Base-by-base conservation (phyloP, 73 alveolate species). In the Paraurostyla sp. region DNA sequence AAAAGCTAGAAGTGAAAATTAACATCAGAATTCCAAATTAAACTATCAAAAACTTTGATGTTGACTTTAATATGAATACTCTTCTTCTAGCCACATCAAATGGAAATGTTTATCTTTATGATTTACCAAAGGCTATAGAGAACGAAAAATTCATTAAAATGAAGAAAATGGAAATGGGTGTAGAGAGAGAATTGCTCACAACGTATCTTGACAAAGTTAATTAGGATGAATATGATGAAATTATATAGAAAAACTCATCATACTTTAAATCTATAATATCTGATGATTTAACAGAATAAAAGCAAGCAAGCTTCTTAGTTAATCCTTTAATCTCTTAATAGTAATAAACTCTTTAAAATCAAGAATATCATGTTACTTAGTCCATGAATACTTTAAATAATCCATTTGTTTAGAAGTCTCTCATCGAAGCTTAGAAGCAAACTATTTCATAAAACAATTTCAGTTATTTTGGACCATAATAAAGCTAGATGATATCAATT, bases 1-100 rank as follows among this genome's bases (percentile, higher is more conserved):
- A 1, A 0, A 20, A 30, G 13, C 71, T 33, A n/a, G 32, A 25
- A 16, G 92, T 83, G 46, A 83, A 65, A 29, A n/a, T 83, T 16
- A 40, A 83, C 58, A 56, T 83, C 4, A 42, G 92, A 83, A 51
- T 78, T 11, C 89, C 89, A 25, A 50, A 78, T 78, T 76, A 78
- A 54, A 20, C 63, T 0, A 78, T 78, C 7, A 52, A 49, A 25
- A 36, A 54, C 78, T 42, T 63, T 42, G 84, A 60, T 18, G 25
- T 65, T 27, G 82, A 83, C 65, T 63, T 51, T 35, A 45, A 42
- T 29, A 59, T 45, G 84, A 63, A 30, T 29, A 45, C 25, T n/a
- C 4, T 65, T 22, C 25, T 62, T 6, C 57, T 83, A 20, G 30
- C 25, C 6, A 78, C 89, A 18, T 63, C 85, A 20, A 69, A 65